phyloP scores from a whole-genome alignment of 2,329 filamentous ascomycete species.

The Colletotrichum tropicicola region DNA sequence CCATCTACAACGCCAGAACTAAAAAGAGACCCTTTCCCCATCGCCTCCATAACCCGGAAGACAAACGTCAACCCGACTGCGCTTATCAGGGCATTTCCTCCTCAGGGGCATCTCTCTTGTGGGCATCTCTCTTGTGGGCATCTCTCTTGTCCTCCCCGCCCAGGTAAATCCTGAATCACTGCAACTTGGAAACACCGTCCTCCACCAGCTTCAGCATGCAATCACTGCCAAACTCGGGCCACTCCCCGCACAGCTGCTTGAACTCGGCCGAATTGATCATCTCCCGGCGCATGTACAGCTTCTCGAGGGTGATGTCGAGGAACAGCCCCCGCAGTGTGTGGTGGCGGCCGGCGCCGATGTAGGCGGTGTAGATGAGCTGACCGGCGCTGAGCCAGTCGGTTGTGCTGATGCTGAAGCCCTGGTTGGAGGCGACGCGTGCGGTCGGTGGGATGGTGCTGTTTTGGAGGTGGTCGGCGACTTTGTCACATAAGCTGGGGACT shows the following conservation, averaged over 20 bases:
- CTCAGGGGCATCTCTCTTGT: too few relatives aligned
- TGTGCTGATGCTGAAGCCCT: background rate
- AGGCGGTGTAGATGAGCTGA: background rate
- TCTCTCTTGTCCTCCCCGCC: background rate
- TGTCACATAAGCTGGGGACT: background rate
- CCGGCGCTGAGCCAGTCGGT: background rate
- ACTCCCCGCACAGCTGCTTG: background rate
- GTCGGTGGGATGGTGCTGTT: background rate
- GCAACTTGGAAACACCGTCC: background rate
- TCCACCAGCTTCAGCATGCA: conserved; percentile 2
- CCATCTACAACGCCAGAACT: too few relatives aligned
- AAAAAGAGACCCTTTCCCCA: too few relatives aligned
- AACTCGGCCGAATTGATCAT: background rate
- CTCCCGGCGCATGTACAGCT: background rate
- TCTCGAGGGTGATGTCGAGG: background rate
- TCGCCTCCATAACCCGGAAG: too few relatives aligned
- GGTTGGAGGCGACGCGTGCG: rapidly evolving
- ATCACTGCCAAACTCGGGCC: background rate
- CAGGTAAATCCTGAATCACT: too few relatives aligned
- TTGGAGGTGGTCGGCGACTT: background rate
- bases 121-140: too few relatives aligned
- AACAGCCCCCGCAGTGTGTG: background rate
- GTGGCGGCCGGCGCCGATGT: too few relatives aligned
- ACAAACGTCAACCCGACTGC: too few relatives aligned
- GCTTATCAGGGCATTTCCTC: too few relatives aligned